Evolutionary conservation across 148 eudicot species (phyloP).

Genomic region (Camellia granthamiana): DNA sequence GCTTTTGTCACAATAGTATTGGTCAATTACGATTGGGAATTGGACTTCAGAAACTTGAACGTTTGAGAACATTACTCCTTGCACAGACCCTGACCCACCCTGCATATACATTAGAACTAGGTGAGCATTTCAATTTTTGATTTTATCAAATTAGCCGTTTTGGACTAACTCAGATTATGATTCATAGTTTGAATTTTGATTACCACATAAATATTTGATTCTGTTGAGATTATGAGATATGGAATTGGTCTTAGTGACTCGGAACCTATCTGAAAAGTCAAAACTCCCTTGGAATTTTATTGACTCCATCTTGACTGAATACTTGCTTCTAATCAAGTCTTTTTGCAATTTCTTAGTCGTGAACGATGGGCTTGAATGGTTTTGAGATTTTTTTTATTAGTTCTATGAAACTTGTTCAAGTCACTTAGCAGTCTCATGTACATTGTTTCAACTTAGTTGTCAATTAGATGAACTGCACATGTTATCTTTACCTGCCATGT

Average conservation of each 20-base stretch:
- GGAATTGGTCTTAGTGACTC: not conserved
- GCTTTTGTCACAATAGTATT: conserved; percentile 83
- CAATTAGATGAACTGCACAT: not conserved
- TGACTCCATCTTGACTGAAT: not conserved
- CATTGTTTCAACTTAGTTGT: not conserved
- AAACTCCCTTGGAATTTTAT: not conserved
- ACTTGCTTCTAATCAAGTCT: not conserved
- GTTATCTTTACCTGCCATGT: conserved; percentile 87
- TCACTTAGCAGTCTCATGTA: not conserved
- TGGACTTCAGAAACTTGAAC: conserved; percentile 79
- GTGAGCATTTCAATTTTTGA: not conserved
- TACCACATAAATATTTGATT: not conserved
- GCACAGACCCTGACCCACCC: conserved; percentile 94
- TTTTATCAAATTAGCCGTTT: not conserved
- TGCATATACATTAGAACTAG: conserved; percentile 24
- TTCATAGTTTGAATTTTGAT: not conserved
- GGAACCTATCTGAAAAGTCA: not conserved
- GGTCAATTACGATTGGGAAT: conserved; percentile 86
- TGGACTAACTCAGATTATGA: not conserved
- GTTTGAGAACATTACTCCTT: conserved; percentile 74
- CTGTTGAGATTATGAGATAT: not conserved
- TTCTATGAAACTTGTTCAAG: not conserved
- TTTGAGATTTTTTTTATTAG: not conserved
- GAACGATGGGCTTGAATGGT: not conserved
- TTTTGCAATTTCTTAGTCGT: not conserved